phyloP scores from a whole-genome alignment of 129 eudicot species.

The Ambrosia artemisiifolia region DNA sequence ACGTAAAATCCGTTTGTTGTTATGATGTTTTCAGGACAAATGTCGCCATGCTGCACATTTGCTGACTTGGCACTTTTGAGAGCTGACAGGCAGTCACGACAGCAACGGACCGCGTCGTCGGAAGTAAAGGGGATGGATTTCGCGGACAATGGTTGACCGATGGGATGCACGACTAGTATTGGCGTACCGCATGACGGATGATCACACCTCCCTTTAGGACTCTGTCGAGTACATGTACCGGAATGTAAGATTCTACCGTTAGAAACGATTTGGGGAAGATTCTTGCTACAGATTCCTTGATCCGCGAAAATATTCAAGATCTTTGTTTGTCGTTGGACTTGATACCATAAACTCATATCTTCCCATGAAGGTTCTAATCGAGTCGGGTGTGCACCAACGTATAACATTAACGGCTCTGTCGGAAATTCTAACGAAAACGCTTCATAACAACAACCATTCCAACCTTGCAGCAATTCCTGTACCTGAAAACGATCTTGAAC shows the following conservation, averaged over 20 bases:
- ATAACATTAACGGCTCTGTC: slow-evolving; percentile 43
- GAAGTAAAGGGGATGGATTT: slow-evolving; percentile 48
- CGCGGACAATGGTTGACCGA: slow-evolving; percentile 54
- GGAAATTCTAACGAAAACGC: slow-evolving; percentile 53
- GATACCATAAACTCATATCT: slow-evolving; percentile 92
- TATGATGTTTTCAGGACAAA: slow-evolving; percentile 74
- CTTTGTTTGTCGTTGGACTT: slow-evolving; percentile 91
- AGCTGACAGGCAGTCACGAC: slow-evolving; percentile 76
- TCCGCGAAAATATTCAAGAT: slow-evolving; percentile 67
- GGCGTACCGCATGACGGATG: slow-evolving; percentile 92
- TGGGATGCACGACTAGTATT: slow-evolving; percentile 58
- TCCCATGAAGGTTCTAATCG: slow-evolving; percentile 85
- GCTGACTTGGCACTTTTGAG: slow-evolving; percentile 69
- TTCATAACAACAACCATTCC: slow-evolving; percentile 47
- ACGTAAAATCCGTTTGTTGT: slow-evolving; percentile 39
- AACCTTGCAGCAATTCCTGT: slow-evolving; percentile 45
- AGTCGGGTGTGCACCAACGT: slow-evolving; percentile 79
- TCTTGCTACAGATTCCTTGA: slow-evolving; percentile 57
- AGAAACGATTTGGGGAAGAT: slow-evolving; percentile 71
- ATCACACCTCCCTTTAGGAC: slow-evolving; percentile 69
- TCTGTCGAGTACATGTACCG: slow-evolving; percentile 60
- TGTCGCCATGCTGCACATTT: slow-evolving; percentile 77
- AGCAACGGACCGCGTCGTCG: slow-evolving; percentile 67
- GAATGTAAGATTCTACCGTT: slow-evolving; percentile 69
- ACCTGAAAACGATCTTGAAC: slow-evolving; percentile 54